A percentile compares a stretch with the other conserved stretches of the same genome.
phyloP scores from a whole-genome alignment of 257 asterid genomes.

The Penstemon barbatus region DNA sequence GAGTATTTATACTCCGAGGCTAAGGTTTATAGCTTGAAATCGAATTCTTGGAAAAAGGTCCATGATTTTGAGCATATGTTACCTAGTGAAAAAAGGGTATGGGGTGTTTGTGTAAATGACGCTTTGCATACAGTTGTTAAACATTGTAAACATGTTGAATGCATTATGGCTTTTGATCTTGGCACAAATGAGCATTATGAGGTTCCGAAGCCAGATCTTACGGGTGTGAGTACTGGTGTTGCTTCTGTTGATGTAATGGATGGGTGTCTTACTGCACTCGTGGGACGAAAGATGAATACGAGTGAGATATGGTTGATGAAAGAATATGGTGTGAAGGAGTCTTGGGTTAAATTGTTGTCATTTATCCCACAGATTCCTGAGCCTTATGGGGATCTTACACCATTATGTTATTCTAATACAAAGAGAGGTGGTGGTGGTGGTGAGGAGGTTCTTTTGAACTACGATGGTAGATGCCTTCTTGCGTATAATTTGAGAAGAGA shows the following conservation, averaged over 20 bases:
- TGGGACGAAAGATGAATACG: neutral
- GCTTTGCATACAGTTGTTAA: slow-evolving; percentile 36
- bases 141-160: neutral
- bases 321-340: slow-evolving; percentile 42
- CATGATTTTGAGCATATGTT: slow-evolving; percentile 26
- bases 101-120: slow-evolving; percentile 37
- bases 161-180: slow-evolving; percentile 41
- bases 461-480: slow-evolving; percentile 32
- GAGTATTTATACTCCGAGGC: slow-evolving; percentile 21
- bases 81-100: slow-evolving; percentile 24
- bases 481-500: slow-evolving; percentile 41
- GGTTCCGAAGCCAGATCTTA: slow-evolving; percentile 32
- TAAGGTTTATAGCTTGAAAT: slow-evolving; percentile 38
- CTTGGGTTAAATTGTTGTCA: slow-evolving; percentile 40
- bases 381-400: slow-evolving; percentile 22
- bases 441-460: slow-evolving; percentile 41
- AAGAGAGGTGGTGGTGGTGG: slow-evolving; percentile 5
- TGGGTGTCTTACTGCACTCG: slow-evolving; percentile 32
- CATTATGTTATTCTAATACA: slow-evolving; percentile 38
- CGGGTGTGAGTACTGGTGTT: neutral
- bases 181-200: slow-evolving; percentile 29
- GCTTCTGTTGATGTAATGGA: slow-evolving; percentile 32
- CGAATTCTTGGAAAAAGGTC: slow-evolving; percentile 38
- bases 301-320: slow-evolving; percentile 51
- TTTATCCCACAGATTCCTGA: slow-evolving; percentile 13